Evolutionary conservation across 305 asterid genomes (phyloP).

Genomic region (Lippia alba): DNA sequence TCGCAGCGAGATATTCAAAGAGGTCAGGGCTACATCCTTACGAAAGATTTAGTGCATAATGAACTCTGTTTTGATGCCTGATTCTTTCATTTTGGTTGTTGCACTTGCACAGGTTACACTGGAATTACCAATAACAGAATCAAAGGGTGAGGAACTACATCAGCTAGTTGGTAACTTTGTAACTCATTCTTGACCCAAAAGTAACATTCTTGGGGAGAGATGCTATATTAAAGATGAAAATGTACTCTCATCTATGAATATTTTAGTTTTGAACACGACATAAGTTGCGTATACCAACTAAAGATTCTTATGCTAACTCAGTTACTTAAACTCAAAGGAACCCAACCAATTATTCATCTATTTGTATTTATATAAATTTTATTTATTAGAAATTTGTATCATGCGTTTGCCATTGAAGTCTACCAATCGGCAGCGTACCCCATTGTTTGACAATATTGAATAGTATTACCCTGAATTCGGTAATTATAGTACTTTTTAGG

Average conservation of each 20-base stretch:
- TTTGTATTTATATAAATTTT: too few relatives aligned
- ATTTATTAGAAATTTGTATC: too few relatives aligned
- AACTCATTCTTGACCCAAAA: conserved; percentile 48
- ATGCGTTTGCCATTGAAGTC: too few relatives aligned
- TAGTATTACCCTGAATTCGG: too few relatives aligned
- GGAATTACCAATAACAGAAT: conserved; percentile 62
- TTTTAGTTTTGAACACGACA: background rate
- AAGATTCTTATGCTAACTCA: conserved; percentile 15
- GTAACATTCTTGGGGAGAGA: conserved; percentile 19
- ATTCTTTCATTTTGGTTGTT: conserved; percentile 28
- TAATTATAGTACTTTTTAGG: too few relatives aligned
- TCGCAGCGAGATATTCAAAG: conserved; percentile 79
- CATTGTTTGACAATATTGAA: too few relatives aligned
- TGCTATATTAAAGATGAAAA: conserved; percentile 12
- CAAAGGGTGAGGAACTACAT: conserved; percentile 61
- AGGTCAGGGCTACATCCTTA: conserved; percentile 56
- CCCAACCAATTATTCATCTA: too few relatives aligned
- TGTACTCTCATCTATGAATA: background rate
- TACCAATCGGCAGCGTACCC: too few relatives aligned
- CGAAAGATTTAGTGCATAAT: background rate
- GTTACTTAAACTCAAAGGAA: too few relatives aligned
- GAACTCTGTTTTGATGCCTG: conserved; percentile 5
- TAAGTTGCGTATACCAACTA: background rate
- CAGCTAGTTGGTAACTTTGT: conserved; percentile 47
- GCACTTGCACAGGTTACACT: conserved; percentile 66